Conservation (phyloP, 2,329 filamentous ascomycete species). For the Periconia sp. region DNA sequence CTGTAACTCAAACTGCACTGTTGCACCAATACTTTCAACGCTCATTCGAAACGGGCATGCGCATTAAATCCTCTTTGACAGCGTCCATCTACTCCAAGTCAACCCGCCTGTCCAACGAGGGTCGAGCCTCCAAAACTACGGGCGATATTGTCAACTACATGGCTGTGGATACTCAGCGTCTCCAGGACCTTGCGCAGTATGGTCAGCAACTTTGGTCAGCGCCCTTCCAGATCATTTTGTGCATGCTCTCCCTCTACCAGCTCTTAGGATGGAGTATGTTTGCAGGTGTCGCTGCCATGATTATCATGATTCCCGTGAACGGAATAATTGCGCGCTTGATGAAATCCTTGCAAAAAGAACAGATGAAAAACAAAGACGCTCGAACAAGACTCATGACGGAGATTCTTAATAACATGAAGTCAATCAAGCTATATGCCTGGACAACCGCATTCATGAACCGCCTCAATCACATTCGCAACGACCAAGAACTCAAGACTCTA, state of each 20-base stretch:
- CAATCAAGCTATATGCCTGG: constrained; percentile 97
- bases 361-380: constrained; percentile 99
- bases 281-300: constrained; percentile 91
- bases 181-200: constrained; percentile 94
- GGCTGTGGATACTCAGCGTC: constrained; percentile 94
- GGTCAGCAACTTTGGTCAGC: constrained; percentile 95
- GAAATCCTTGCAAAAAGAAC: constrained; percentile 90
- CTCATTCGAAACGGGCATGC: constrained; percentile 94
- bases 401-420: constrained; percentile 99
- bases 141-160: constrained; percentile 99
- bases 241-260: constrained; percentile 94
- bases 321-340: constrained; percentile 88
- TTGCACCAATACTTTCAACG: constrained; percentile 98
- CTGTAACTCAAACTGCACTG: constrained; percentile 81
- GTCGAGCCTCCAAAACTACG: constrained; percentile 82
- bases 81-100: constrained; percentile 93
- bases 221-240: constrained; percentile 92
- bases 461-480: constrained; percentile 93
- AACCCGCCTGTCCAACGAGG: constrained; percentile 88
- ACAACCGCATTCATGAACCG: constrained; percentile 97
- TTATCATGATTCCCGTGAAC: constrained; percentile 96
- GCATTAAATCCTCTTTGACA: constrained; percentile 87
- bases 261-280: constrained; percentile 96
- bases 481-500: constrained; percentile 90
- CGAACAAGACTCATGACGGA: constrained; percentile 93